A percentile compares a stretch with the other conserved stretches of the same genome.
Evolutionary conservation across 768 basidiomycete species (phyloP).

Genomic region (Rhizopogon salebrosus): DNA sequence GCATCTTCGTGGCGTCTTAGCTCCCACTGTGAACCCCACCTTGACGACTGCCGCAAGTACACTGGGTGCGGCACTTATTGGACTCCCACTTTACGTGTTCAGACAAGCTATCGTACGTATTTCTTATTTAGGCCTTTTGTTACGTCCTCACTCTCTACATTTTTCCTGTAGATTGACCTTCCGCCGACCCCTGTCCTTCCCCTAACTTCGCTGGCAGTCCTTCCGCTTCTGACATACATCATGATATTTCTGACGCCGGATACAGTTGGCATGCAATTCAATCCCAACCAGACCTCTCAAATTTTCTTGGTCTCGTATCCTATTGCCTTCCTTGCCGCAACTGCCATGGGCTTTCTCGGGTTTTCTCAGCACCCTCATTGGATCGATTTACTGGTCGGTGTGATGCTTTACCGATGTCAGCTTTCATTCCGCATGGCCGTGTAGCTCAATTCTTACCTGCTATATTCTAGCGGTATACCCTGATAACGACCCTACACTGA

Average conservation of each 20-base stretch:
- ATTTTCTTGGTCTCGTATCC: constrained; percentile 59
- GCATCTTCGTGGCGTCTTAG: constrained; percentile 53
- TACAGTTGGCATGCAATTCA: constrained; percentile 40
- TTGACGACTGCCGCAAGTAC: constrained; percentile 52
- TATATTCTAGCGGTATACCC: constrained; percentile 46
- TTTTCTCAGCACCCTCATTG: constrained; percentile 58
- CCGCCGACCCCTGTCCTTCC: constrained; percentile 50
- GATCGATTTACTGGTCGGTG: constrained; percentile 54
- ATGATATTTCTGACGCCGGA: constrained; percentile 57
- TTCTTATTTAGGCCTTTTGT: background rate
- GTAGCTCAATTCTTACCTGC: background rate
- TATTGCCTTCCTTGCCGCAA: constrained; percentile 40
- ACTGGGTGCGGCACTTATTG: constrained; percentile 58
- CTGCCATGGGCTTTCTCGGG: constrained; percentile 52
- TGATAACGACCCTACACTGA: constrained; percentile 36
- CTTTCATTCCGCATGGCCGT: background rate
- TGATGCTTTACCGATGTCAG: constrained; percentile 63
- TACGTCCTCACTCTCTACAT: constrained; percentile 3
- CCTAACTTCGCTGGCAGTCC: constrained; percentile 47
- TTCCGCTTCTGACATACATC: constrained; percentile 60
- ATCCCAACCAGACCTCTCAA: constrained; percentile 47
- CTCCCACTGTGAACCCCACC: constrained; percentile 52
- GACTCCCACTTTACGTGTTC: constrained; percentile 61
- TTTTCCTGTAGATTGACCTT: constrained; percentile 38
- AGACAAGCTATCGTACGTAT: constrained; percentile 50